These are phyloP conservation scores for Porcisia hertigi DNA, from an alignment of 208 protist genomes.

Conservation along the genomic window DNA sequence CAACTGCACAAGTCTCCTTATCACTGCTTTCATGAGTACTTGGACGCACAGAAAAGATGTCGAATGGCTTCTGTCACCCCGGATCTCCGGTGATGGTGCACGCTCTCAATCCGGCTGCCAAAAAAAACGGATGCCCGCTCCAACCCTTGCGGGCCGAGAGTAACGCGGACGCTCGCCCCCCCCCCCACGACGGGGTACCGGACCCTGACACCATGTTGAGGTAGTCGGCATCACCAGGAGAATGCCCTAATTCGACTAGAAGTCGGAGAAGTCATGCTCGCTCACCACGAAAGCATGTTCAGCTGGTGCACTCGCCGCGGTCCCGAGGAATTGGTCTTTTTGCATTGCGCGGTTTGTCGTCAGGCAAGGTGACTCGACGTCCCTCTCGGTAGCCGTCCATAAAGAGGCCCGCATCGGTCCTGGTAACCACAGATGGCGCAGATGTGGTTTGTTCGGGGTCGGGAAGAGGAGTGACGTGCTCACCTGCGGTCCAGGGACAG, in stretches of 20 bases:
- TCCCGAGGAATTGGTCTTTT: too few relatives aligned
- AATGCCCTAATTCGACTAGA: not conserved
- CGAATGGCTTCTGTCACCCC: too few relatives aligned
- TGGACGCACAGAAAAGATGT: too few relatives aligned
- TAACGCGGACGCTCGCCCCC: not conserved
- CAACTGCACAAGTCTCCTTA: too few relatives aligned
- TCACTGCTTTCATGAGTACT: too few relatives aligned
- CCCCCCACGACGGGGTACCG: not conserved
- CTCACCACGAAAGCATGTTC: conserved; percentile 18
- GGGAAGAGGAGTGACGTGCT: conserved; percentile 21
- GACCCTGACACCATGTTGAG: not conserved
- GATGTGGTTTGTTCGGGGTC: not conserved
- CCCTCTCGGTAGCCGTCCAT: not conserved
- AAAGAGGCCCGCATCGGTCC: not conserved
- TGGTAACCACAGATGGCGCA: not conserved
- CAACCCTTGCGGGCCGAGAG: too few relatives aligned
- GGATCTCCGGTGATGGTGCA: too few relatives aligned
- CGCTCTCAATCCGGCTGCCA: too few relatives aligned
- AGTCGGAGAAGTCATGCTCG: conserved; percentile 20
- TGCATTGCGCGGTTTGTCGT: too few relatives aligned
- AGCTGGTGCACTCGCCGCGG: not conserved
- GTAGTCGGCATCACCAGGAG: not conserved
- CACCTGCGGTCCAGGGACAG: conserved; percentile 6
- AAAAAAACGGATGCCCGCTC: too few relatives aligned
- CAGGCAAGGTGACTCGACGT: not conserved